Evolutionary conservation across 129 eudicot genomes (phyloP).

Genomic region (Mikania micrantha): DNA sequence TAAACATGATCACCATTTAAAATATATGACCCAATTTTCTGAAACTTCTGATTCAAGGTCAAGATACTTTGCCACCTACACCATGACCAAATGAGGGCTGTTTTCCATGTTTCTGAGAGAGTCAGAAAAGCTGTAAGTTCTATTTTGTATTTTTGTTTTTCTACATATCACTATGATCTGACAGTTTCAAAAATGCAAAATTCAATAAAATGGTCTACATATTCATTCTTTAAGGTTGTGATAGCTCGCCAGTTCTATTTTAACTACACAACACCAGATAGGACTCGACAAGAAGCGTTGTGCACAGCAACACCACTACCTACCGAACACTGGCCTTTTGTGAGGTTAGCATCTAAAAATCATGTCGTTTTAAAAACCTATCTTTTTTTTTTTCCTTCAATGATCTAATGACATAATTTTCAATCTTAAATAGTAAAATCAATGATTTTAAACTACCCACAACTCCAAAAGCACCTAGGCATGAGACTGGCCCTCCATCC

Average conservation of each 20-base stretch:
- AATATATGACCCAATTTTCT: constrained; percentile 10
- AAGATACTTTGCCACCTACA: constrained; percentile 83
- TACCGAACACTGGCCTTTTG: constrained; percentile 79
- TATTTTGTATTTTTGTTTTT: neutral
- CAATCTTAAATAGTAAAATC: constrained; percentile 40
- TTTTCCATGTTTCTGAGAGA: constrained; percentile 89
- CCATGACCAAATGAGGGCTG: constrained; percentile 90
- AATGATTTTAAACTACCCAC: constrained; percentile 39
- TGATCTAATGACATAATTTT: neutral
- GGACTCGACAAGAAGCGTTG: constrained; percentile 81
- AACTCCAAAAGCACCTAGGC: constrained; percentile 96
- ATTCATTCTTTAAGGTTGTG: constrained; percentile 46
- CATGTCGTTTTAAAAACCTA: neutral
- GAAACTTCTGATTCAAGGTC: constrained; percentile 43
- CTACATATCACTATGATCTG: neutral
- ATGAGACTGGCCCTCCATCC: constrained; percentile 92
- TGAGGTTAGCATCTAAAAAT: constrained; percentile 34
- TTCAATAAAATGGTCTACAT: neutral
- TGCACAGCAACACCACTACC: constrained; percentile 73
- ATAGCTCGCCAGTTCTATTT: constrained; percentile 76
- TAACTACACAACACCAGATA: constrained; percentile 89
- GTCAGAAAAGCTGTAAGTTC: constrained; percentile 83
- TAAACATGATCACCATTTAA: neutral
- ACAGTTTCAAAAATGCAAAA: neutral
- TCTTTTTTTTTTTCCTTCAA: neutral